Conservation (phyloP, 208 protist genomes). For the Leishmania guyanensis region DNA sequence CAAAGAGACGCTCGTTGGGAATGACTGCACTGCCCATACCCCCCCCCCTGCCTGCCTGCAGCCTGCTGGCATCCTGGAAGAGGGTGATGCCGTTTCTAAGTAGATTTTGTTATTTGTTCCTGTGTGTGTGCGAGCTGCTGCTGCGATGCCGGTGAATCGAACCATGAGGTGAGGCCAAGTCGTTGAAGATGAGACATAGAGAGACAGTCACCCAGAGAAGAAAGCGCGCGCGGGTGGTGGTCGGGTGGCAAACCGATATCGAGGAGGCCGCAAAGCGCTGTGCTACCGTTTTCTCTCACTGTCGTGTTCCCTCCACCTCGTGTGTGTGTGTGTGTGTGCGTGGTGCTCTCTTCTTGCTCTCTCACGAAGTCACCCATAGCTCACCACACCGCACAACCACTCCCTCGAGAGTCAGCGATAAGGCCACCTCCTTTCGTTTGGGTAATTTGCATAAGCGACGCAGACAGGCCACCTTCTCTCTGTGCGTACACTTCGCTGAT, state of each 20-base stretch:
- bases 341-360: background rate
- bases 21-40: background rate
- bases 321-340: background rate
- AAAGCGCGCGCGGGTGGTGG: background rate
- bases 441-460: background rate
- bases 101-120: background rate
- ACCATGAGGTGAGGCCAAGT: background rate
- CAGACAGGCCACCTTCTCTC: background rate
- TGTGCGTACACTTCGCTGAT: background rate
- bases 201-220: background rate
- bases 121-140: background rate
- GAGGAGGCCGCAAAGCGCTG: too few species aligned
- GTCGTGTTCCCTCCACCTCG: background rate
- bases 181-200: background rate
- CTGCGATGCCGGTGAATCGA: background rate
- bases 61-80: background rate
- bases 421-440: background rate
- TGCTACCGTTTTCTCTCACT: background rate
- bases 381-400: background rate
- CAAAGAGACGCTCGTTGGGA: background rate
- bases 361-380: background rate
- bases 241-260: too few species aligned
- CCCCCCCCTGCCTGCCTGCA: background rate
- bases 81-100: background rate
- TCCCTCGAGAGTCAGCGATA: too few species aligned